These are phyloP conservation scores for Hirsutella minnesotensis DNA, from an alignment of 2,329 filamentous ascomycete species.

Conservation along the genomic window DNA sequence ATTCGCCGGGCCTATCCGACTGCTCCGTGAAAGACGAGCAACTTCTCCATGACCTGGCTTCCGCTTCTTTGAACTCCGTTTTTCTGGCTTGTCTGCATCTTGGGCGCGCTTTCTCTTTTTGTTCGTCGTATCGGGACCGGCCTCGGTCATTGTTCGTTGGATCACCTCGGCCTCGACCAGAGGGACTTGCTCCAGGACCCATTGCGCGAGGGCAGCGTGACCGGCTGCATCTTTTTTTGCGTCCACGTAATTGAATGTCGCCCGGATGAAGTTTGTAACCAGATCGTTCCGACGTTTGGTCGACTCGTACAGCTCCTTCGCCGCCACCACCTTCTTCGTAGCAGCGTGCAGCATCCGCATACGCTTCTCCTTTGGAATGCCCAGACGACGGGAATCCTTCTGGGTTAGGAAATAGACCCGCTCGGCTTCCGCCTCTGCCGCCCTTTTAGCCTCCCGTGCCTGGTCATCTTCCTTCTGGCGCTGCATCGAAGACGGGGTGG, in stretches of 20 bases:
- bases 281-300: not conserved
- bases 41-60: not conserved
- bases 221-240: conserved; percentile 8
- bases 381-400: conserved; percentile 1
- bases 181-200: conserved; percentile 13
- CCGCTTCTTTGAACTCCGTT: not conserved
- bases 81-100: not conserved
- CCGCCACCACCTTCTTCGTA: not conserved
- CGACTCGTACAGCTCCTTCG: not conserved
- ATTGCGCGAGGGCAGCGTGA: conserved; percentile 11
- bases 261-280: conserved; percentile 3
- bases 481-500: not conserved
- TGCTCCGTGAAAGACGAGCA: not conserved
- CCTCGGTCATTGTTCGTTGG: not conserved
- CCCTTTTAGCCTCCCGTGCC: conserved; percentile 1
- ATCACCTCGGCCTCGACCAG: conserved; percentile 12
- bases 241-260: conserved; percentile 1
- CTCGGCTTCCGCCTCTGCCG: conserved; percentile 1
- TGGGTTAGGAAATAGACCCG: conserved; percentile 3
- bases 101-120: not conserved
- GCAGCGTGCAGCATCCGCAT: conserved; percentile 2
- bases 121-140: not conserved
- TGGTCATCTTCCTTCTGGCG: conserved; percentile 1
- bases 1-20: not conserved
- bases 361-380: conserved; percentile 2